Conservation (phyloP, 768 basidiomycete genomes). For the Podaxis sp. region DNA sequence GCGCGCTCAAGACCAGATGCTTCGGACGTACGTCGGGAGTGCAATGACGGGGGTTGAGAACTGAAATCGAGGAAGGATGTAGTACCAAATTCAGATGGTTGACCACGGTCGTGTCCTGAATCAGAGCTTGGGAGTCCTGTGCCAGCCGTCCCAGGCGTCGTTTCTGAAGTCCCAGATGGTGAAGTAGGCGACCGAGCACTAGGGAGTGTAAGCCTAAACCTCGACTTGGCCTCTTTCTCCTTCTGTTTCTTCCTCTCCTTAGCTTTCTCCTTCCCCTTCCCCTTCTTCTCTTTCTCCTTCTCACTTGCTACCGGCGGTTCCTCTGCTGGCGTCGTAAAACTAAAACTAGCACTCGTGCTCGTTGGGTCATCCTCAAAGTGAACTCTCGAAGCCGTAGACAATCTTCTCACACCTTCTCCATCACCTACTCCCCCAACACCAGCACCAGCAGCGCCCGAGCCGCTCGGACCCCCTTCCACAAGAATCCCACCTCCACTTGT, state of each 20-base stretch:
- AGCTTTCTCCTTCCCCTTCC: background rate
- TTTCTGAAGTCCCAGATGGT: background rate
- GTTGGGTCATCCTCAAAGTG: conserved; percentile 8
- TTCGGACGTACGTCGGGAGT: conserved; percentile 1
- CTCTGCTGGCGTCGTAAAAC: background rate
- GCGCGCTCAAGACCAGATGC: conserved; percentile 4
- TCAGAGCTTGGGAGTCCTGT: background rate
- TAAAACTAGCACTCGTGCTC: background rate
- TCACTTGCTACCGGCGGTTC: background rate
- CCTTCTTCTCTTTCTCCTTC: background rate
- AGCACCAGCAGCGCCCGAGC: background rate
- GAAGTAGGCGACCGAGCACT: conserved; percentile 9
- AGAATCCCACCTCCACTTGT: background rate
- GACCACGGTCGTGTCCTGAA: background rate
- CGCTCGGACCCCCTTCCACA: background rate
- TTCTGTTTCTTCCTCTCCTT: background rate
- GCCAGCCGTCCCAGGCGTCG: background rate
- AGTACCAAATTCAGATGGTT: conserved; percentile 10
- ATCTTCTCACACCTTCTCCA: background rate
- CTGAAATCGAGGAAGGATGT: conserved; percentile 40
- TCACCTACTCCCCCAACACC: background rate
- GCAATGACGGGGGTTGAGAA: conserved; percentile 22
- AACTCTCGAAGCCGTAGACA: conserved; percentile 12
- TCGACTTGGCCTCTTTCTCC: background rate
- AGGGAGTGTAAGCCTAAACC: conserved; percentile 10